Evolutionary conservation across 2,329 filamentous ascomycete species (phyloP), one percentile per base, ranked within the genome.

Genomic region (Colletotrichum plurivorum): DNA sequence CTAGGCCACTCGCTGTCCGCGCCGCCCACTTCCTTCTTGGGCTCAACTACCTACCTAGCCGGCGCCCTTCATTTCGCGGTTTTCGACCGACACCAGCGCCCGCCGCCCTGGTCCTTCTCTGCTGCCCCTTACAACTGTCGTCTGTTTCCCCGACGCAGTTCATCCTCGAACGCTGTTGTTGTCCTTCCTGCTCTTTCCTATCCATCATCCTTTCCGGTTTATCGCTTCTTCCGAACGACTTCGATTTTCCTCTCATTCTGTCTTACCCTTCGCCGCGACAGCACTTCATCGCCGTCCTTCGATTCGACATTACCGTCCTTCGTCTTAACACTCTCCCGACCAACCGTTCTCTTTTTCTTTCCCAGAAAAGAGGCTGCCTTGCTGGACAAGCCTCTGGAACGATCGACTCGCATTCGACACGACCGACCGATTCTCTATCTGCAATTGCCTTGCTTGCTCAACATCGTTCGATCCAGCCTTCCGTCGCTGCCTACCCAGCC

Each of bases 341-440:
- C 54, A 45, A 41, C 20, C 65, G 36, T 60, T 69, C 27, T 69
- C 60, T 63, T 63, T 63, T 55, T 39, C 53, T 39, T 68, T 13
- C 52, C 36, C 27, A 43, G 55, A 59, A 71, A 60, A 61, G 59
- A 69, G 65, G 69, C 55, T 48, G 46, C 56, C 65, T 67, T 71
- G 65, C 69, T 71, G 69, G 65, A 69, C 69, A 71, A 71, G 41
- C 65, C 59, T 69, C 69, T 64, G 54, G 60, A 46, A 52, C 65
- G 57, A 63, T 53, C 55, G 49, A 64, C 51, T 64, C 51, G 25
- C 49, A 39, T 55, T 56, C 59, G 45, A 67, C 9, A 31, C 27
- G 20, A 58, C 45, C 20, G 20, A 8, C 20, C 48, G 25, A 60
- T 31, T 59, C 22, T 45, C 25, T 22, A 36, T 6, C 20, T 25